Conservation (phyloP, 257 asterid species). For the Nicotiana benthamiana region DNA sequence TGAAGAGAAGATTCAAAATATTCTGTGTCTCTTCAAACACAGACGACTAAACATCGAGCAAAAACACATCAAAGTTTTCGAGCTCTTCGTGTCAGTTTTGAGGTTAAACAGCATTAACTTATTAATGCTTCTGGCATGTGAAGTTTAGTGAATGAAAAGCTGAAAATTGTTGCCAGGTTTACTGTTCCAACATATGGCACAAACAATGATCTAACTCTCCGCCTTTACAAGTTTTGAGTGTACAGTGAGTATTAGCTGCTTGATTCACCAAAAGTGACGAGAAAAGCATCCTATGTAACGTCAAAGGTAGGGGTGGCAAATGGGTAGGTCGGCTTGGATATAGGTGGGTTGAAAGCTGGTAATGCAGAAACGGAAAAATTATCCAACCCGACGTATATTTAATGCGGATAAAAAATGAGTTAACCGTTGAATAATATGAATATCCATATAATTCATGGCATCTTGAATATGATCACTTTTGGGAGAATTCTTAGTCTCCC, state of each 20-base stretch:
- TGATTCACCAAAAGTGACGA: background rate
- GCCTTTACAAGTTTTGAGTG: background rate
- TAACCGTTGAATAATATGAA: no score
- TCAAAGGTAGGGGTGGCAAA: background rate
- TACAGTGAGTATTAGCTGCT: background rate
- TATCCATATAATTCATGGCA: no score
- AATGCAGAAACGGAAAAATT: no score
- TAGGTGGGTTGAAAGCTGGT: no score
- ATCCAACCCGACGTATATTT: no score
- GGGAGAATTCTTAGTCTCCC: no score
- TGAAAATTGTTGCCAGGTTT: background rate
- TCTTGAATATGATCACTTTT: no score
- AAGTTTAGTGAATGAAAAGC: conserved; percentile 1
- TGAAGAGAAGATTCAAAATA: background rate
- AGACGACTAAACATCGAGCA: background rate
- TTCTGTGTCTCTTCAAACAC: background rate
- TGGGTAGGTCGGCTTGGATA: no score
- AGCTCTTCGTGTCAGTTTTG: background rate
- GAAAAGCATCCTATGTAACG: background rate
- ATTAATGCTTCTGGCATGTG: background rate
- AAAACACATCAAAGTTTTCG: background rate
- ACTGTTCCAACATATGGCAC: background rate
- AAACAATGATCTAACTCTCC: background rate
- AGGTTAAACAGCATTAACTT: background rate
- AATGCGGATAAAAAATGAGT: no score